Evolutionary conservation across 176 grass and related monocot genomes (phyloP).

Genomic region (Miscanthus lutarioriparius): DNA sequence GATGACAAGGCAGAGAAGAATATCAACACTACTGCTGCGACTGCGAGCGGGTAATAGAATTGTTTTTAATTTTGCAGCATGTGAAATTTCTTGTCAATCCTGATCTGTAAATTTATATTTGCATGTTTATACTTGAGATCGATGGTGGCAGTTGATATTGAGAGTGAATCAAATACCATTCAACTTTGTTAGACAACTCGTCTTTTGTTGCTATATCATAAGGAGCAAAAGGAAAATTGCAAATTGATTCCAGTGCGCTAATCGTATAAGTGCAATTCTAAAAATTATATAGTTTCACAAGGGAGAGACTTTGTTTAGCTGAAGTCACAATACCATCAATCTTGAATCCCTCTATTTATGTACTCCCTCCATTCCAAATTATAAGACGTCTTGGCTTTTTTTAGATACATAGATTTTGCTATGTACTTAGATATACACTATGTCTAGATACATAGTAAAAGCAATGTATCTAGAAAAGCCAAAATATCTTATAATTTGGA

Average conservation of each 20-base stretch:
- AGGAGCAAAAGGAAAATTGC: not conserved
- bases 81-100: not conserved
- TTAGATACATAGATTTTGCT: not conserved
- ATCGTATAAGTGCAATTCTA: not conserved
- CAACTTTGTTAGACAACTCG: not conserved
- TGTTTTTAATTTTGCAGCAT: not conserved
- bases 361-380: not conserved
- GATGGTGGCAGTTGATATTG: not conserved
- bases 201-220: conserved; percentile 15
- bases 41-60: conserved; percentile 55
- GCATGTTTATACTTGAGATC: not conserved
- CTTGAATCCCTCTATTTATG: not conserved
- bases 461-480: not conserved
- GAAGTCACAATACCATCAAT: not conserved
- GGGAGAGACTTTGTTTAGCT: not conserved
- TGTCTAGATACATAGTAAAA: not conserved
- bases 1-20: conserved; percentile 62
- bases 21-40: conserved; percentile 20
- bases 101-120: not conserved
- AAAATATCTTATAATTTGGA: not conserved
- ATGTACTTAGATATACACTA: not conserved
- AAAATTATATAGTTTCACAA: not conserved
- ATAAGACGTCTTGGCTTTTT: not conserved
- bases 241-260: not conserved
- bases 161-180: conserved; percentile 11